Percentiles rank a stretch among this genome's conserved stretches.
Conservation (phyloP, 495 filamentous ascomycete genomes). For the Xylona heveae region DNA sequence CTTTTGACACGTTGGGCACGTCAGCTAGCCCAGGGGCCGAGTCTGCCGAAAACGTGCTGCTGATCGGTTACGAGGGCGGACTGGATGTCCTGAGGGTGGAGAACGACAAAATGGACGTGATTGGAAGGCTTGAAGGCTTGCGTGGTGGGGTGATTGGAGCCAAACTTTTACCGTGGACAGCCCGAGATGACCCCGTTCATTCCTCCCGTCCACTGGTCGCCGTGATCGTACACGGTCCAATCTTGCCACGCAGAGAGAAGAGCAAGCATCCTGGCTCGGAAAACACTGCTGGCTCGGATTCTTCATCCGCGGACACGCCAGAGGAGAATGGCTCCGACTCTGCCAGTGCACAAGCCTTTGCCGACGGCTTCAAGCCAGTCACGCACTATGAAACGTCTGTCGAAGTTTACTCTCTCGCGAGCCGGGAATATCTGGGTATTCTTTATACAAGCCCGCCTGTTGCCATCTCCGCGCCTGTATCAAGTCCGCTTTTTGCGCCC, state of each 20-base stretch:
- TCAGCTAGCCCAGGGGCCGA: constrained; percentile 22
- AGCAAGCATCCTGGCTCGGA: constrained; percentile 2
- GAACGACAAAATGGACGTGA: constrained; percentile 38
- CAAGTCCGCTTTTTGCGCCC: constrained; percentile 29
- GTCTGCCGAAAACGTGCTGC: constrained; percentile 41
- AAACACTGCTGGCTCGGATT: not conserved
- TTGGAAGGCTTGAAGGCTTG: constrained; percentile 49
- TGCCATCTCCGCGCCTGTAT: constrained; percentile 22
- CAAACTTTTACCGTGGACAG: constrained; percentile 47
- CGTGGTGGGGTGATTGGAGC: constrained; percentile 64
- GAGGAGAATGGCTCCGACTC: constrained; percentile 13
- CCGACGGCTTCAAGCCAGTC: constrained; percentile 16
- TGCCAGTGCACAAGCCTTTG: constrained; percentile 8
- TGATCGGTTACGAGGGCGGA: constrained; percentile 55
- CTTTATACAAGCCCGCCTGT: constrained; percentile 37
- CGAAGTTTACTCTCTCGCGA: constrained; percentile 62
- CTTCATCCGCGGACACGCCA: not conserved
- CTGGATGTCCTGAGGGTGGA: constrained; percentile 50
- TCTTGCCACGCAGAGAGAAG: constrained; percentile 10
- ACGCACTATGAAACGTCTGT: constrained; percentile 56
- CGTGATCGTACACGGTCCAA: constrained; percentile 54
- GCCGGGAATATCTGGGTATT: constrained; percentile 40
- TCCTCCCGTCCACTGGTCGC: constrained; percentile 42
- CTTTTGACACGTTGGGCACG: constrained; percentile 47
- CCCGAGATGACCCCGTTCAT: constrained; percentile 19